Conservation (phyloP, 352 stramenopile genomes). For the Globisporangium camurandrum region DNA sequence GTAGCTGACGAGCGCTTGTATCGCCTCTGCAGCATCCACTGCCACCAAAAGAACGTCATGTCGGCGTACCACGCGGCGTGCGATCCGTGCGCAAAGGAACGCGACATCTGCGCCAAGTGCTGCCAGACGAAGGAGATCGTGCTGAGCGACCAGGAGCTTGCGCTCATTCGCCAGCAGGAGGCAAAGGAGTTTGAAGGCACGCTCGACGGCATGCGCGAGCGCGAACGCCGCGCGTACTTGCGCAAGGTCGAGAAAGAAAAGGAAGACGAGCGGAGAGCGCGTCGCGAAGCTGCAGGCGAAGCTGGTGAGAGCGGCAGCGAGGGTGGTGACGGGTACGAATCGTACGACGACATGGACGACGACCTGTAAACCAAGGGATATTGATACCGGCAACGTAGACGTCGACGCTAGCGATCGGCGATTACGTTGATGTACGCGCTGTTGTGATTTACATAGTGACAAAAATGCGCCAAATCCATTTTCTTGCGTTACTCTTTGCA, state of each 20-base stretch:
- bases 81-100: slow-evolving; percentile 81
- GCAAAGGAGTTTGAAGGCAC: slow-evolving; percentile 41
- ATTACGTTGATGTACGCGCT: too few species aligned
- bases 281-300: slow-evolving; percentile 19
- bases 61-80: slow-evolving; percentile 95
- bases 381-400: too few species aligned
- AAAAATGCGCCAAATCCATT: not conserved
- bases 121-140: slow-evolving; percentile 64
- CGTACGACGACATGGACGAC: slow-evolving; percentile 32
- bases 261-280: slow-evolving; percentile 26
- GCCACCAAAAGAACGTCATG: slow-evolving; percentile 87
- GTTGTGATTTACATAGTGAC: not conserved
- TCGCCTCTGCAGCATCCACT: slow-evolving; percentile 89
- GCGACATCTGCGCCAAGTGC: slow-evolving; percentile 88
- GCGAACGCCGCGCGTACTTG: slow-evolving; percentile 62
- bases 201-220: slow-evolving; percentile 66
- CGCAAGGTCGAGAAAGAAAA: slow-evolving; percentile 55
- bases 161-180: slow-evolving; percentile 37
- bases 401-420: too few species aligned
- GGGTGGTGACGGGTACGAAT: slow-evolving; percentile 14
- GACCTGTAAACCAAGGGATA: too few species aligned
- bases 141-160: slow-evolving; percentile 36
- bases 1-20: too few species aligned
- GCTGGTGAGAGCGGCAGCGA: slow-evolving; percentile 18
- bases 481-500: not conserved